A percentile compares a stretch with the other conserved stretches of the same genome.
phyloP scores from a whole-genome alignment of 257 asterid genomes.

The Solanum bulbocastanum region DNA sequence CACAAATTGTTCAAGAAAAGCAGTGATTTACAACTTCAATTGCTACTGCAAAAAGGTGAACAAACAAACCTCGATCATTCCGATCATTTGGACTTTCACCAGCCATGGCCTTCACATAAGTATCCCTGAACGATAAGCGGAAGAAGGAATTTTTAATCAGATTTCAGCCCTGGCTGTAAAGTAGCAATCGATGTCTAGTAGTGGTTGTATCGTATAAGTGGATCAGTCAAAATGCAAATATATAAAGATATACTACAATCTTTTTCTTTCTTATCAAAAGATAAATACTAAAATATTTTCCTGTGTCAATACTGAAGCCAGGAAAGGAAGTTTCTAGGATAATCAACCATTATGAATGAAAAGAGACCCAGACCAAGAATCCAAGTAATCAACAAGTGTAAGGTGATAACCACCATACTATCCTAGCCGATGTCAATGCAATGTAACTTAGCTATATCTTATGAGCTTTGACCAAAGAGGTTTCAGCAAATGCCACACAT shows the following conservation, averaged over 20 bases:
- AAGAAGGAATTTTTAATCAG: not conserved
- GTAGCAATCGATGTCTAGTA: not conserved
- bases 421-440: not conserved
- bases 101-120: conserved; percentile 64
- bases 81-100: conserved; percentile 96
- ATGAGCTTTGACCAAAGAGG: not conserved
- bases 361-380: not conserved
- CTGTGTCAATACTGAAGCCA: not conserved
- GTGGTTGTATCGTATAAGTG: not conserved
- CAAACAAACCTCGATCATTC: conserved; percentile 80
- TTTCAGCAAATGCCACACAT: no score
- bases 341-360: not conserved
- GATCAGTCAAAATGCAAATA: not conserved
- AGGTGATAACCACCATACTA: not conserved
- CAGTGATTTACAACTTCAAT: not conserved
- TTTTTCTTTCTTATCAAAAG: not conserved
- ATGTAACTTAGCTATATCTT: not conserved
- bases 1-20: not conserved
- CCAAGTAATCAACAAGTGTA: not conserved
- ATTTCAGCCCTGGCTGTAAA: not conserved
- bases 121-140: conserved; percentile 41
- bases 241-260: not conserved
- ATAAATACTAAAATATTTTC: not conserved
- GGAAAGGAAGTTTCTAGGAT: not conserved
- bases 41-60: not conserved